These are phyloP conservation scores for Sporisorium exsertum DNA, from an alignment of 1,284 basidiomycete genomes.

Conservation along the genomic window DNA sequence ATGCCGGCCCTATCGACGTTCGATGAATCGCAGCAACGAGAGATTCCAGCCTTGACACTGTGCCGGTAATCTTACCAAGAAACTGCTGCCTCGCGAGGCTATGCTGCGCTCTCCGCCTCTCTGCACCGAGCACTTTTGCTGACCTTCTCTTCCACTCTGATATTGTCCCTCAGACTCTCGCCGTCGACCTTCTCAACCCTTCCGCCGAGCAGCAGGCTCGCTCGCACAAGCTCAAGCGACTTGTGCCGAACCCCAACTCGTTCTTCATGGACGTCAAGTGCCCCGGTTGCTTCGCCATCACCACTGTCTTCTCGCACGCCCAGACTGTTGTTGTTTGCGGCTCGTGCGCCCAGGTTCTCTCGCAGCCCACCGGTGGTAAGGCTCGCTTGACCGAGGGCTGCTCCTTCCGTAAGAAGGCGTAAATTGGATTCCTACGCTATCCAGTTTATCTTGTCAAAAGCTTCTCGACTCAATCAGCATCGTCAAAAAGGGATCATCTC, in stretches of 20 bases:
- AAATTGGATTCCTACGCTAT: conserved; percentile 30
- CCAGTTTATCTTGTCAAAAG: conserved; percentile 1
- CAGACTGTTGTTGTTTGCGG: conserved; percentile 92
- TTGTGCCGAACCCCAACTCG: conserved; percentile 82
- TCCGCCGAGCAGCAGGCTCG: conserved; percentile 80
- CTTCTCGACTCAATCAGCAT: conserved; percentile 6
- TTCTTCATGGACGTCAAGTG: conserved; percentile 99
- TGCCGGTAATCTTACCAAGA: too few species aligned
- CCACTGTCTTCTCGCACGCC: conserved; percentile 94
- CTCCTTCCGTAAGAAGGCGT: conserved; percentile 67
- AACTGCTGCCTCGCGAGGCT: conserved; percentile 12
- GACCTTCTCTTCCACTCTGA: neutral
- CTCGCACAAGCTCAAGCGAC: conserved; percentile 96
- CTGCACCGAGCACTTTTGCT: neutral
- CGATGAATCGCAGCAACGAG: neutral
- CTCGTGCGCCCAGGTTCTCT: conserved; percentile 92
- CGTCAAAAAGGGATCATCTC: neutral
- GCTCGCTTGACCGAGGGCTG: conserved; percentile 91
- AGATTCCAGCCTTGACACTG: neutral
- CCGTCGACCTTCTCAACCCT: conserved; percentile 97
- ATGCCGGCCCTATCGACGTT: too few species aligned
- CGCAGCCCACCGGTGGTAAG: conserved; percentile 99
- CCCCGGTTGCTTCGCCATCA: conserved; percentile 94
- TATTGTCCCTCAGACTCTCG: conserved; percentile 81
- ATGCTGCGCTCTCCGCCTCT: neutral